Evolutionary conservation across 768 basidiomycete genomes (phyloP).

Genomic region (Phaeotremella skinneri): DNA sequence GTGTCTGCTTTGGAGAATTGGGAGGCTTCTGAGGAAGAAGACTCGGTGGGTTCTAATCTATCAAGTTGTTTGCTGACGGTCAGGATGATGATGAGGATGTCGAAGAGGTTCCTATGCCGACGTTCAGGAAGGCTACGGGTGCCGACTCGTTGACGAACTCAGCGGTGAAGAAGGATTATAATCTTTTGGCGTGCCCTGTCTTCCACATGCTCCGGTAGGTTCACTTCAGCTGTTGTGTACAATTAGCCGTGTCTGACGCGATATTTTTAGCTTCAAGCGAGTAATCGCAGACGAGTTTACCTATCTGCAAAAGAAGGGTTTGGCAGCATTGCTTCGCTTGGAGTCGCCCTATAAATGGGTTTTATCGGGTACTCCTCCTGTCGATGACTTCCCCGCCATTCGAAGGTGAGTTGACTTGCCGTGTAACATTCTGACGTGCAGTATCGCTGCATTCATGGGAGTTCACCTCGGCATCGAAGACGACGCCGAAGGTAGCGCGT

Average conservation of each 20-base stretch:
- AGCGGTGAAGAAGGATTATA: constrained; percentile 70
- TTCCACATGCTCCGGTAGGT: constrained; percentile 74
- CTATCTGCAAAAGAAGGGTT: constrained; percentile 76
- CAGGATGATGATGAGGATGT: constrained; percentile 25
- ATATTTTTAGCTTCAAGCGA: constrained; percentile 63
- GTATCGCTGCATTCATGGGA: constrained; percentile 77
- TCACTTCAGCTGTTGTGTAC: background rate
- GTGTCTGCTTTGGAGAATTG: constrained; percentile 34
- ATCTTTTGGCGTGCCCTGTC: constrained; percentile 73
- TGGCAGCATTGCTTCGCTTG: constrained; percentile 72
- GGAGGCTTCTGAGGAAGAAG: constrained; percentile 56
- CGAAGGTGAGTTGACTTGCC: constrained; percentile 59
- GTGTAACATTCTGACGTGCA: constrained; percentile 12
- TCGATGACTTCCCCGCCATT: constrained; percentile 82
- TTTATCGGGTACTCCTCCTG: constrained; percentile 92
- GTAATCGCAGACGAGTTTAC: constrained; percentile 93
- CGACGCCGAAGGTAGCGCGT: constrained; percentile 73
- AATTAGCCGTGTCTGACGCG: background rate
- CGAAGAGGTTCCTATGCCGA: constrained; percentile 28
- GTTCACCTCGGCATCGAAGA: constrained; percentile 91
- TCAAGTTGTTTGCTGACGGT: background rate
- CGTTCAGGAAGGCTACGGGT: constrained; percentile 27
- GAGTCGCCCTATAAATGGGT: constrained; percentile 85
- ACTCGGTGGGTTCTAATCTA: constrained; percentile 17
- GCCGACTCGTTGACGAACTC: constrained; percentile 58